phyloP scores from a whole-genome alignment of 164 flowering plant genomes.

The Tinospora cordifolia region DNA sequence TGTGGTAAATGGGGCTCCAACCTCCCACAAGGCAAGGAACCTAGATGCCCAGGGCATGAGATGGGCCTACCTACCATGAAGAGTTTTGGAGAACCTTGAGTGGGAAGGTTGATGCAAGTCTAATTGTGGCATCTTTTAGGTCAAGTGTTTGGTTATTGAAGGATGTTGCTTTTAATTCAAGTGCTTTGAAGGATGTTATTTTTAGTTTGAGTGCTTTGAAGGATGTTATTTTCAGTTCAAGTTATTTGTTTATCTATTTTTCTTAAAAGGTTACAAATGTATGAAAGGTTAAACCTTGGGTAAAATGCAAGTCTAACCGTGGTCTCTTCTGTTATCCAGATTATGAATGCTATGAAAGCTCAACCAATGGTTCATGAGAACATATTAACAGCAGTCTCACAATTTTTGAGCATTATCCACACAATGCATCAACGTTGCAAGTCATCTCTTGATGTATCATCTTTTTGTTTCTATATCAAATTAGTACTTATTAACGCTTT shows the following conservation, averaged over 20 bases:
- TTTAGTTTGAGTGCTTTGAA: too few species aligned
- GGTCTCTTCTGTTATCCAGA: constrained; percentile 35
- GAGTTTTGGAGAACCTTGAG: too few species aligned
- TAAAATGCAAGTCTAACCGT: not conserved
- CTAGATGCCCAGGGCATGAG: too few species aligned
- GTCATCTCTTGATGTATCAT: constrained; percentile 69
- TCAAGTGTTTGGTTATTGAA: not conserved
- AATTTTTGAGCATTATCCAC: constrained; percentile 60
- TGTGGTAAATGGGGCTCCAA: too few species aligned
- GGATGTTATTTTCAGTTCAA: too few species aligned
- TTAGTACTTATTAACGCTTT: not conserved
- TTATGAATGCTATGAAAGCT: constrained; percentile 62
- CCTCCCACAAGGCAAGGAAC: too few species aligned
- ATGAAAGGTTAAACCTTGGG: not conserved
- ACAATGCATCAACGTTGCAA: constrained; percentile 84
- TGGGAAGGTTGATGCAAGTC: too few species aligned
- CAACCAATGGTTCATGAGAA: constrained; percentile 61
- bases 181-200: too few species aligned
- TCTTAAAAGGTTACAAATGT: not conserved
- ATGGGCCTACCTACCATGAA: too few species aligned
- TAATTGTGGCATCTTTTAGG: too few species aligned
- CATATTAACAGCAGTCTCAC: constrained; percentile 41
- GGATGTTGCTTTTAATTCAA: not conserved
- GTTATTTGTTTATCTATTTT: not conserved
- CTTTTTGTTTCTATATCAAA: constrained; percentile 2